These are phyloP conservation scores for Cordyceps farinosa DNA, from an alignment of 2,329 filamentous ascomycete species.

Conservation along the genomic window DNA sequence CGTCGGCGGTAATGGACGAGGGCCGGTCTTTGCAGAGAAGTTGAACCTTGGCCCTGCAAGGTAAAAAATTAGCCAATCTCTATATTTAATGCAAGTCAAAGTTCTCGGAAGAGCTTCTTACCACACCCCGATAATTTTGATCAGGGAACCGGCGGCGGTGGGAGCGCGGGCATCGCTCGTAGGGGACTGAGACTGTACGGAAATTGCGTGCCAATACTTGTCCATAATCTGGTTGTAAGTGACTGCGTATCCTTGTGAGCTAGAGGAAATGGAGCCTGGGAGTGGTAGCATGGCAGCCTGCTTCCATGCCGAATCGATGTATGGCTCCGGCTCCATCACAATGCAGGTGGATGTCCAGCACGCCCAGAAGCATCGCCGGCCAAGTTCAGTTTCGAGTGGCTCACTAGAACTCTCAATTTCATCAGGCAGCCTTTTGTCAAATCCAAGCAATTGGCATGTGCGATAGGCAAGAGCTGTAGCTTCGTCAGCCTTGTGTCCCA, in stretches of 20 bases:
- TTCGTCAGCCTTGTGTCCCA: neutral
- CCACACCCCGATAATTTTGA: conserved; percentile 11
- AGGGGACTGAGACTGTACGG: neutral
- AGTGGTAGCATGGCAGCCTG: conserved; percentile 9
- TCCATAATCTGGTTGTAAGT: conserved; percentile 7
- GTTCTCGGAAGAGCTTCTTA: neutral
- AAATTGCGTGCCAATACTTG: conserved; percentile 11
- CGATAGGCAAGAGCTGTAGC: conserved; percentile 2
- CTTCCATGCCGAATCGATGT: conserved; percentile 8
- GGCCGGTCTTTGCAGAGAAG: conserved; percentile 8
- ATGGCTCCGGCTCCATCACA: conserved; percentile 12
- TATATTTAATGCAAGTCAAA: neutral
- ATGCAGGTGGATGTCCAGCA: conserved; percentile 11
- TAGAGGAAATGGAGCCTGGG: conserved; percentile 4
- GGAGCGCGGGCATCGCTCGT: neutral
- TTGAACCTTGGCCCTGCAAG: conserved; percentile 1
- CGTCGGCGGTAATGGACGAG: neutral
- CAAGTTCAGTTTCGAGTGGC: neutral
- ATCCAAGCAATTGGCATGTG: conserved; percentile 5
- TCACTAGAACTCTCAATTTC: neutral
- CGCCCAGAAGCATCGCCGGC: conserved; percentile 3
- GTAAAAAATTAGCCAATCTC: neutral
- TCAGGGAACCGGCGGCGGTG: neutral
- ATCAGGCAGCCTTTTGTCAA: neutral
- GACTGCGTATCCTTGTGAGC: neutral